Conservation (phyloP, 2,329 filamentous ascomycete genomes). For the Grosmannia clavigera region DNA sequence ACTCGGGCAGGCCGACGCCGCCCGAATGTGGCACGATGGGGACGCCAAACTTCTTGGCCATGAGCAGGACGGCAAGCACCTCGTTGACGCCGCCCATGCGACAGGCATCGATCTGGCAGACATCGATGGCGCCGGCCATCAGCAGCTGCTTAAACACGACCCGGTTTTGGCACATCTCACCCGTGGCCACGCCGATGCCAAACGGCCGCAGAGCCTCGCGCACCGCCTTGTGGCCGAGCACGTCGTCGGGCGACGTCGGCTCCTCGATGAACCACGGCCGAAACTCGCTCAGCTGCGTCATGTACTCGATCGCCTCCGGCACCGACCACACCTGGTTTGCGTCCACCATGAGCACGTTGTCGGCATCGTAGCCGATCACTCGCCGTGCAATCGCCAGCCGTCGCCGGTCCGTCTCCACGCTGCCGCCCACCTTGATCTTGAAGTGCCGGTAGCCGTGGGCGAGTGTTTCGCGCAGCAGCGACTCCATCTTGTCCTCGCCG, state of each 20-base stretch:
- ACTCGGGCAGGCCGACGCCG: slow-evolving; percentile 82
- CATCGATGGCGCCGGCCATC: slow-evolving; percentile 65
- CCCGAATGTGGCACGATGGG: slow-evolving; percentile 84
- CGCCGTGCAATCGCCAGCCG: slow-evolving; percentile 63
- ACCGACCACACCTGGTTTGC: slow-evolving; percentile 91
- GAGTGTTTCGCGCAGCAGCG: slow-evolving; percentile 60
- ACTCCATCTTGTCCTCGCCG: slow-evolving; percentile 74
- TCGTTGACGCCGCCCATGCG: slow-evolving; percentile 85
- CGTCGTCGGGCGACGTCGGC: slow-evolving; percentile 80
- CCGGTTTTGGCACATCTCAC: slow-evolving; percentile 92
- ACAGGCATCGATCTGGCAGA: slow-evolving; percentile 85
- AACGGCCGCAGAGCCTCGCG: slow-evolving; percentile 64
- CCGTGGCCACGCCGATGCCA: slow-evolving; percentile 75
- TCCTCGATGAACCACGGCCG: slow-evolving; percentile 93
- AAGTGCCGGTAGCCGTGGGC: slow-evolving; percentile 70
- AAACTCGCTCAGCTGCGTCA: slow-evolving; percentile 70
- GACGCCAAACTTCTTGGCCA: slow-evolving; percentile 67
- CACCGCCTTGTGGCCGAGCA: slow-evolving; percentile 77
- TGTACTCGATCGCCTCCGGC: slow-evolving; percentile 77
- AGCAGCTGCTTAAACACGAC: slow-evolving; percentile 91
- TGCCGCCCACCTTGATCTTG: slow-evolving; percentile 79
- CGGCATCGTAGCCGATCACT: slow-evolving; percentile 58
- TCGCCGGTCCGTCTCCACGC: slow-evolving; percentile 57
- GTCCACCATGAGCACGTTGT: slow-evolving; percentile 83
- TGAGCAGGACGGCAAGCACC: slow-evolving; percentile 76